These are phyloP conservation scores for Cladosporium velox DNA, from an alignment of 2,329 filamentous ascomycete genomes.

Conservation along the genomic window DNA sequence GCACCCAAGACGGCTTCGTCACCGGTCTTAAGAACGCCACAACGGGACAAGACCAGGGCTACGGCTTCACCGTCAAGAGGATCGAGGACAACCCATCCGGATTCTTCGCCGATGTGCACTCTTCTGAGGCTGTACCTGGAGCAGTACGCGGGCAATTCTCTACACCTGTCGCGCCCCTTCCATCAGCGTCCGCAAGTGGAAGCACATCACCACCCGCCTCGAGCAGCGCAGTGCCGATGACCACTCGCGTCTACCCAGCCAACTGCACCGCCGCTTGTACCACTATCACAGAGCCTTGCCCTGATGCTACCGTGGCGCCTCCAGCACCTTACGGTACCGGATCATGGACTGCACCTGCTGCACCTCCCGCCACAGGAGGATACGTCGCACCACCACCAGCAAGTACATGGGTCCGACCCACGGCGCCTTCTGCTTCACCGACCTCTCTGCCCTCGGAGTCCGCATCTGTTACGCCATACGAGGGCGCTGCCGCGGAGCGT, in stretches of 20 bases:
- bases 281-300: slow-evolving; percentile 13
- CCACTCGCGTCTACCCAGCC: neutral
- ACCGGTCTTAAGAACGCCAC: slow-evolving; percentile 45
- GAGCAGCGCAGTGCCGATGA: neutral
- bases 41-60: slow-evolving; percentile 47
- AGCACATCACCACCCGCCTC: neutral
- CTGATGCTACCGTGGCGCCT: neutral
- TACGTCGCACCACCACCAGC: neutral
- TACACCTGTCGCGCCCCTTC: neutral
- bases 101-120: slow-evolving; percentile 59
- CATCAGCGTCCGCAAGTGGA: neutral
- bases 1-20: slow-evolving; percentile 41
- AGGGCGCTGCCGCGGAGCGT: neutral
- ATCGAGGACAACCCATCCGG: slow-evolving; percentile 53
- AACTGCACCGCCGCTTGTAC: slow-evolving; percentile 12
- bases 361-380: neutral
- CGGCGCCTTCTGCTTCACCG: neutral
- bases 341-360: slow-evolving; percentile 4
- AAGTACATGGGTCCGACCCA: neutral
- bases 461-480: neutral
- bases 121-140: slow-evolving; percentile 51
- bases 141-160: slow-evolving; percentile 53
- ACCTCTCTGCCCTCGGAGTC: neutral
- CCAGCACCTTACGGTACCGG: slow-evolving; percentile 6
- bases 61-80: slow-evolving; percentile 52